A percentile compares a stretch with the other conserved stretches of the same genome.
phyloP scores from a whole-genome alignment of 495 filamentous ascomycete genomes.

The Penicillium alfredii region DNA sequence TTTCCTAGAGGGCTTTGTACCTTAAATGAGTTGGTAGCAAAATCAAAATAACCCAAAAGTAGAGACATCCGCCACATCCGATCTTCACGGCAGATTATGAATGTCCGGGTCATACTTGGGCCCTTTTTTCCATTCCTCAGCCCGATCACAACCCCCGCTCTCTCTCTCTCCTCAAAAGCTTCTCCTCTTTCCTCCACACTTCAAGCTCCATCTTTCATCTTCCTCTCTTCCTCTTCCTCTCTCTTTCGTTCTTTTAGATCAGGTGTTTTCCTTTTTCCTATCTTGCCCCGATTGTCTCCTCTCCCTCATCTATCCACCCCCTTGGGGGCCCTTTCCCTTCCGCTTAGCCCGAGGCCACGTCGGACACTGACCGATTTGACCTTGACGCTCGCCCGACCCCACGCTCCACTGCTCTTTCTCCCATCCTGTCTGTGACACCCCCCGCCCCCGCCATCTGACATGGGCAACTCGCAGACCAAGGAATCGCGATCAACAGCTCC shows the following conservation, averaged over 20 bases:
- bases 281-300: slow-evolving; percentile 9
- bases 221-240: slow-evolving; percentile 1
- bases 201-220: slow-evolving; percentile 1
- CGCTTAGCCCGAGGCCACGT: no score
- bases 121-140: not conserved
- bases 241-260: slow-evolving; percentile 1
- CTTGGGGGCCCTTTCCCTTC: slow-evolving; percentile 13
- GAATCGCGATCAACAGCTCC: slow-evolving; percentile 42
- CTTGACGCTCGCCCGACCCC: no score
- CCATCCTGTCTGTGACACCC: slow-evolving; percentile 5
- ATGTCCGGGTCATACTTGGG: not conserved
- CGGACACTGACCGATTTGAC: no score
- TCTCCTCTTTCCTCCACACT: slow-evolving; percentile 16
- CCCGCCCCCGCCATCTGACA: slow-evolving; percentile 17
- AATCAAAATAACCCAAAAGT: not conserved
- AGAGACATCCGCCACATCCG: slow-evolving; percentile 19
- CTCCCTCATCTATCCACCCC: slow-evolving; percentile 10
- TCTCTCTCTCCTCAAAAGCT: slow-evolving; percentile 4
- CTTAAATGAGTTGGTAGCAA: no score
- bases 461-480: slow-evolving; percentile 60
- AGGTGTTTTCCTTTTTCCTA: slow-evolving; percentile 5
- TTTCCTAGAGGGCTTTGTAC: not conserved
- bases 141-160: slow-evolving; percentile 16
- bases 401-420: not conserved
- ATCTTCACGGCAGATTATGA: slow-evolving; percentile 1